phyloP scores from a whole-genome alignment of 2,329 filamentous ascomycete genomes.

The Aaosphaeria pasadenensis region DNA sequence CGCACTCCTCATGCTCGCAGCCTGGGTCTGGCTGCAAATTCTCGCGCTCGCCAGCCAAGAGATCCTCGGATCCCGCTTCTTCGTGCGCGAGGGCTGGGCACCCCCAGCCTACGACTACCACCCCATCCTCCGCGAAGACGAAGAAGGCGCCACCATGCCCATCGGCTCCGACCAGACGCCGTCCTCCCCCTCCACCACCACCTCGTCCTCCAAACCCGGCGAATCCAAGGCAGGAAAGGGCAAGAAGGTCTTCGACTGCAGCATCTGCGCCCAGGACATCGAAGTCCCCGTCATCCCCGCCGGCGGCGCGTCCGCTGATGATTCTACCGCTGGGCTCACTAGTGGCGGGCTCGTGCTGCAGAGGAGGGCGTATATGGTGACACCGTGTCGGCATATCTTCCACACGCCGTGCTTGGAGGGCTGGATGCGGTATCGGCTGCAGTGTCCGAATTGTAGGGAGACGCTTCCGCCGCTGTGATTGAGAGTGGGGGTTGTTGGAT shows the following conservation, averaged over 20 bases:
- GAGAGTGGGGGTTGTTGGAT: neutral
- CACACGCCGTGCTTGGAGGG: constrained; percentile 88
- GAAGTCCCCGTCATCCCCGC: constrained; percentile 76
- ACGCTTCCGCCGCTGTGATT: constrained; percentile 74
- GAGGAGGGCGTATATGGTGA: constrained; percentile 90
- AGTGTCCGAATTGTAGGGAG: constrained; percentile 94
- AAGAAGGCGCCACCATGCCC: constrained; percentile 72
- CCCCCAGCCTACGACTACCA: constrained; percentile 89
- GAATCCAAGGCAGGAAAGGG: constrained; percentile 51
- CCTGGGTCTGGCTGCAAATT: constrained; percentile 87
- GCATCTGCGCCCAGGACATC: constrained; percentile 88
- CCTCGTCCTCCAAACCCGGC: constrained; percentile 28
- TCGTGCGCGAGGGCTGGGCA: constrained; percentile 66
- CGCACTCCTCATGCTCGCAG: constrained; percentile 62
- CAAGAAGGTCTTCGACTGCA: constrained; percentile 75
- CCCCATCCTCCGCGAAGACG: constrained; percentile 79
- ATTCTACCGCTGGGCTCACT: constrained; percentile 40
- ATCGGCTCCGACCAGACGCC: constrained; percentile 58
- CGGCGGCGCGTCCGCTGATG: constrained; percentile 50
- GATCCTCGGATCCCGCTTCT: constrained; percentile 83
- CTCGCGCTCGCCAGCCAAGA: constrained; percentile 77
- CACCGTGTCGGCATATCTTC: constrained; percentile 93
- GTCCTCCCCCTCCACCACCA: constrained; percentile 15
- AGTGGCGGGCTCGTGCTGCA: constrained; percentile 63
- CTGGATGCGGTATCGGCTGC: constrained; percentile 90